Percentiles rank a stretch among this genome's conserved stretches.
Evolutionary conservation across 768 basidiomycete genomes (phyloP).

Genomic region (Terana coerulea): DNA sequence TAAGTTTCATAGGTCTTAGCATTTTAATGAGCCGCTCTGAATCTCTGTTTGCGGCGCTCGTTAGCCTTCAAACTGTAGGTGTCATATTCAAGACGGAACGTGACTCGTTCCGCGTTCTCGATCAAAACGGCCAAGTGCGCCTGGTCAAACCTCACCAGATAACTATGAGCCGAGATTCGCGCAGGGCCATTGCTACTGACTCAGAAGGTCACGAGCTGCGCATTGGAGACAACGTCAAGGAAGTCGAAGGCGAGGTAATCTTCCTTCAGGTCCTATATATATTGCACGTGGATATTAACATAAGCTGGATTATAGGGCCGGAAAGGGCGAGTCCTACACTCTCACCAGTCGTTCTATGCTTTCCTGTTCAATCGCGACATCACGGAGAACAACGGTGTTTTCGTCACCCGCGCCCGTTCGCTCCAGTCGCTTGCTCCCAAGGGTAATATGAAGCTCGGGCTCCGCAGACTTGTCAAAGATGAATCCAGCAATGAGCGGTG

Average conservation of each 20-base stretch:
- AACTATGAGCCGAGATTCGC: conserved; percentile 81
- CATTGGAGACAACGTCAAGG: conserved; percentile 89
- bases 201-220: conserved; percentile 84
- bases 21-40: too few relatives aligned
- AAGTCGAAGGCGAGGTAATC: conserved; percentile 80
- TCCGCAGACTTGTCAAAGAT: conserved; percentile 83
- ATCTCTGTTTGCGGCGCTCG: too few relatives aligned
- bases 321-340: conserved; percentile 88
- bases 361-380: conserved; percentile 94
- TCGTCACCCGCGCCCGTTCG: conserved; percentile 83
- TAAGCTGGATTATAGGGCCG: conserved; percentile 48
- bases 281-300: background rate
- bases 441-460: conserved; percentile 60
- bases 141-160: conserved; percentile 93
- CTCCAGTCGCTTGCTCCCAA: conserved; percentile 86
- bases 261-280: background rate
- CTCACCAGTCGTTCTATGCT: conserved; percentile 90
- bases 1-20: conserved; percentile 37
- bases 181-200: conserved; percentile 84
- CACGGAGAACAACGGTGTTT: conserved; percentile 89
- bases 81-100: conserved; percentile 98
- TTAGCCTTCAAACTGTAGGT: conserved; percentile 87
- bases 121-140: conserved; percentile 89
- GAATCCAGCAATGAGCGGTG: conserved; percentile 73
- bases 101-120: conserved; percentile 92